Base-by-base conservation (phyloP, 345 rosid genomes). In the Corchorus capsularis region DNA sequence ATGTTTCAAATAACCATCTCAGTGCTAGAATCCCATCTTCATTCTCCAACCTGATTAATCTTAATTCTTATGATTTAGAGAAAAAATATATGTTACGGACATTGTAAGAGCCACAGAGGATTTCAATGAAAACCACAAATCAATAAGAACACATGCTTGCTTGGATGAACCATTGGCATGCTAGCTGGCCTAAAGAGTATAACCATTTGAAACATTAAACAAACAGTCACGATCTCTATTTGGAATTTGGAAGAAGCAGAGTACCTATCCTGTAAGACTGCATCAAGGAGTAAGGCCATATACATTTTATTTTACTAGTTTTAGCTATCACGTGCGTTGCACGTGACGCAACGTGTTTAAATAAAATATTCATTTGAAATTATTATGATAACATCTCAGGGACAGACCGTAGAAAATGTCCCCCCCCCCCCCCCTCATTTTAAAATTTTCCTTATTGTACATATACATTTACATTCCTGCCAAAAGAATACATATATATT, bases 91-190 rank as follows among this genome's bases (percentile, higher is more conserved):
- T n/a, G n/a, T n/a, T n/a, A n/a, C n/a, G 53, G 96, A 91, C 39
- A 83, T 91, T 50, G 88, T 74, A 61, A 86, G 82, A 80, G 96
- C 92, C 70, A 91, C 93, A 0, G 77, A 86, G 49, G 83, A 88
- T 66, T 91, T 89, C 72, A 71, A 50, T 35, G 93, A 86, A 12
- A 79, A 74, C 63, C 83, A 75, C 77, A n/a, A n/a, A n/a, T 85
- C 88, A 5, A 80, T 87, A 1, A 78, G 80, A 64, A 61, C 88
- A 8, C 85, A 63, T 78, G 76, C 85, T 15, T 77, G 9, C 78
- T 66, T 82, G 66, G 37, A 77, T 5, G 86, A 80, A 69, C 82
- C 90, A 17, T 87, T 32, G 66, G 77, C 87, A 82, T 76, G 67
- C 71, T 87, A 13, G 56, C 68, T 13, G 72, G 79, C 69, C 62